A percentile compares a stretch with the other conserved stretches of the same genome.
These are phyloP conservation scores for Candida wancherniae DNA, from an alignment of 805 yeast genomes.

Conservation along the genomic window DNA sequence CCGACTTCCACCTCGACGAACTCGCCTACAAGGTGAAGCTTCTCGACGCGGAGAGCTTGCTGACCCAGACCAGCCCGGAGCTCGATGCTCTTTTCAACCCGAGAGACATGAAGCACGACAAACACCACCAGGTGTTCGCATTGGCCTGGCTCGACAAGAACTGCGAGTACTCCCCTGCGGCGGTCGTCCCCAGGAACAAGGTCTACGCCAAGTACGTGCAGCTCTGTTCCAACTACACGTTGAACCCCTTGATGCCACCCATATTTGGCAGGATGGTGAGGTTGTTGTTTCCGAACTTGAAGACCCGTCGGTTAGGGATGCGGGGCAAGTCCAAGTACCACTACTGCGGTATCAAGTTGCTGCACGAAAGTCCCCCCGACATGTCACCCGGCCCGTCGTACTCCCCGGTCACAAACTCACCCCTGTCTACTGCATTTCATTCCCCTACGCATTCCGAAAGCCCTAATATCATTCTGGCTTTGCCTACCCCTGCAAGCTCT, in stretches of 20 bases:
- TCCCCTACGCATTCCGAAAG: constrained; percentile 10
- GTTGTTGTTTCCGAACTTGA: constrained; percentile 48
- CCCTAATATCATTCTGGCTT: constrained; percentile 5
- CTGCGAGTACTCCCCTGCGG: constrained; percentile 47
- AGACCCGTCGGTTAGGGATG: constrained; percentile 75
- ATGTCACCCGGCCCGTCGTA: constrained; percentile 18
- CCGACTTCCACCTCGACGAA: constrained; percentile 9
- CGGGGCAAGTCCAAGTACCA: constrained; percentile 82
- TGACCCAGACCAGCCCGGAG: constrained; percentile 6
- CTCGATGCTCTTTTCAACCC: constrained; percentile 6
- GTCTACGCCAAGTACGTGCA: constrained; percentile 40
- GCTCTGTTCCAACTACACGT: constrained; percentile 32
- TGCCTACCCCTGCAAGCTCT: constrained; percentile 17
- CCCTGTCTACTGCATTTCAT: constrained; percentile 13
- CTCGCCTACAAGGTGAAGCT: constrained; percentile 11
- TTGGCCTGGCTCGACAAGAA: constrained; percentile 72
- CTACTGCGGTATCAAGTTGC: constrained; percentile 66
- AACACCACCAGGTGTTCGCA: constrained; percentile 74
- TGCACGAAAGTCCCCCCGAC: constrained; percentile 13
- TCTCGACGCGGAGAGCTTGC: constrained; percentile 6
- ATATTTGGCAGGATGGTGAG: constrained; percentile 54
- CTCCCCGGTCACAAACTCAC: constrained; percentile 12
- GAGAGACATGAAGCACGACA: constrained; percentile 34
- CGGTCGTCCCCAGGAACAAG: constrained; percentile 40
- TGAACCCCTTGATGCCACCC: constrained; percentile 69